Conservation (phyloP, 257 asterid genomes). For the Jacaranda copaia region DNA sequence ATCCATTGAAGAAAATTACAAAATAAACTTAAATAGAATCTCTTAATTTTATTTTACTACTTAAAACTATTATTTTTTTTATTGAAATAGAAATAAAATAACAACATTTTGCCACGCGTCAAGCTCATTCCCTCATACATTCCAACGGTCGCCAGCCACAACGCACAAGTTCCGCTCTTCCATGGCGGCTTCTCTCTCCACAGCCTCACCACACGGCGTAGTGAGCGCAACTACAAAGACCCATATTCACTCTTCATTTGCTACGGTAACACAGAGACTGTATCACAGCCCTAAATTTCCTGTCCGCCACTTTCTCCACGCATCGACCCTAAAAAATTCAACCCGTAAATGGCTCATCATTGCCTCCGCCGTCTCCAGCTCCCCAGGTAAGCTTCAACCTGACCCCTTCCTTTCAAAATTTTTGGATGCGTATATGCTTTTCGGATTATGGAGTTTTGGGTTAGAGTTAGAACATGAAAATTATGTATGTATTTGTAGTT, state of each 20-base stretch:
- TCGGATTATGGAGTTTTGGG: not conserved
- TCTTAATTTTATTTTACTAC: no score
- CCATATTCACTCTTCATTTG: not conserved
- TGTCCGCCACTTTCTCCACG: not conserved
- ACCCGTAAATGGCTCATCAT: slow-evolving; percentile 4
- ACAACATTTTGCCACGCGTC: slow-evolving; percentile 40
- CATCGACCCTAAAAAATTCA: slow-evolving; percentile 28
- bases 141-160: slow-evolving; percentile 16
- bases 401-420: not conserved
- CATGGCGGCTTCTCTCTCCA: slow-evolving; percentile 65
- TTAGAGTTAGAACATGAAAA: not conserved
- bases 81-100: no score
- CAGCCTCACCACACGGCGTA: slow-evolving; percentile 46
- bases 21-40: no score
- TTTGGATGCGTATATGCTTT: not conserved
- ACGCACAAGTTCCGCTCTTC: slow-evolving; percentile 5
- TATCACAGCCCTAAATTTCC: slow-evolving; percentile 26
- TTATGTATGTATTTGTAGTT: not conserved
- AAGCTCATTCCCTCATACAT: slow-evolving; percentile 30
- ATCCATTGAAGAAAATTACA: no score
- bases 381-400: slow-evolving; percentile 49
- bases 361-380: slow-evolving; percentile 49
- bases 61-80: no score
- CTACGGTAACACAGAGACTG: slow-evolving; percentile 30
- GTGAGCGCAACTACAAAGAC: slow-evolving; percentile 23